These are phyloP conservation scores for Narthecium ossifragum DNA, from an alignment of 106 monocot species.

Conservation along the genomic window DNA sequence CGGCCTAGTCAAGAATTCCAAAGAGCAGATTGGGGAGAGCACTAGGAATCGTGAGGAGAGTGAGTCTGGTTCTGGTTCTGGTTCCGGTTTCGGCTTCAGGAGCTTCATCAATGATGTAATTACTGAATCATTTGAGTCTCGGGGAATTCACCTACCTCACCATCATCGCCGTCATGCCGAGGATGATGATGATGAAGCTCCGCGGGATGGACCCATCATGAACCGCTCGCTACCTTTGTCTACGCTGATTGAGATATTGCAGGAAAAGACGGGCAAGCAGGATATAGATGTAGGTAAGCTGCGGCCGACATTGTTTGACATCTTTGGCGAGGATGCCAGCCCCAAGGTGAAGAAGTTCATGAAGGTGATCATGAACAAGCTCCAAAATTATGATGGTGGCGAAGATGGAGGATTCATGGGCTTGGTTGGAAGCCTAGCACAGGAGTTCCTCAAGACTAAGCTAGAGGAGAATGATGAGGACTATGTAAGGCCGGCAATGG, in stretches of 20 bases:
- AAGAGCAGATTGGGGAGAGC: conserved; percentile 97
- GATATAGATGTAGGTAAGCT: conserved; percentile 86
- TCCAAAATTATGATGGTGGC: conserved; percentile 23
- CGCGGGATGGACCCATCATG: conserved; percentile 16
- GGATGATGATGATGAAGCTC: conserved; percentile 11
- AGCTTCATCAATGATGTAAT: conserved; percentile 37
- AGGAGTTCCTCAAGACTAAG: conserved; percentile 67
- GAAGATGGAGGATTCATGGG: conserved; percentile 59
- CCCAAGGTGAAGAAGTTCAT: conserved; percentile 97
- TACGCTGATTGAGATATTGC: conserved; percentile 73
- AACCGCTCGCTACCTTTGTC: conserved; percentile 76
- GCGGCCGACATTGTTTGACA: conserved; percentile 68
- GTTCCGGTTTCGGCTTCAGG: conserved; percentile 17
- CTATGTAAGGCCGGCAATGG: conserved; percentile 51
- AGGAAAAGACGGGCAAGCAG: conserved; percentile 87
- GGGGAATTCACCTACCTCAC: conserved; percentile 58
- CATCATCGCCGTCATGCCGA: conserved; percentile 10
- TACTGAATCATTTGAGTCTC: conserved; percentile 40
- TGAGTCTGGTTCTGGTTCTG: conserved; percentile 2
- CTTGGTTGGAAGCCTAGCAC: conserved; percentile 61
- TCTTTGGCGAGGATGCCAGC: conserved; percentile 92
- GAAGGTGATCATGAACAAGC: conserved; percentile 67
- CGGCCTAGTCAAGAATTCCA: conserved; percentile 69
- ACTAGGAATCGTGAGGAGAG: conserved; percentile 20
- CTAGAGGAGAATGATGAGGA: conserved; percentile 61